Evolutionary conservation across 202 grass and related monocot species (phyloP).

Genomic region (Digitaria exilis): DNA sequence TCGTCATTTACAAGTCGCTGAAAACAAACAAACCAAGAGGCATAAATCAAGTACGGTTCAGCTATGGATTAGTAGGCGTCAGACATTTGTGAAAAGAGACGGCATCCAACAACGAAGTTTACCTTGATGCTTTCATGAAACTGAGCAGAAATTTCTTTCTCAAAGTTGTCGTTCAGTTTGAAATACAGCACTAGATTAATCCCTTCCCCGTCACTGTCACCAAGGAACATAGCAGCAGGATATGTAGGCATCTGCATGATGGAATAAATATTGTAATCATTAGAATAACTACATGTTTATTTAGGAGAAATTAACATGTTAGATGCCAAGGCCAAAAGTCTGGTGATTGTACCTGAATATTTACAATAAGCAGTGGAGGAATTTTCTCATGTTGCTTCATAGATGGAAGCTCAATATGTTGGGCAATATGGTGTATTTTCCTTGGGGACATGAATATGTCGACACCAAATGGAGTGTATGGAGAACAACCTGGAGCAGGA

Average conservation of each 20-base stretch:
- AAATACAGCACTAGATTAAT: constrained; percentile 83
- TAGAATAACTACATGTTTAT: neutral
- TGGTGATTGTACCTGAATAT: constrained; percentile 78
- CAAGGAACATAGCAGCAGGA: constrained; percentile 92
- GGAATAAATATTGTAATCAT: constrained; percentile 27
- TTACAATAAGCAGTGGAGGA: constrained; percentile 80
- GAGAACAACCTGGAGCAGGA: constrained; percentile 56
- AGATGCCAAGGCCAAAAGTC: neutral
- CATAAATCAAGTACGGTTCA: constrained; percentile 14
- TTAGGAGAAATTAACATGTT: neutral
- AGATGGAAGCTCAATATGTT: constrained; percentile 85
- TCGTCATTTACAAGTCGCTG: constrained; percentile 84
- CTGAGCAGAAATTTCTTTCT: constrained; percentile 78
- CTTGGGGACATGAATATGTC: constrained; percentile 80
- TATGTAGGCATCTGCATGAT: constrained; percentile 83
- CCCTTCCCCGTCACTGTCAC: constrained; percentile 87
- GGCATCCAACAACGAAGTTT: neutral
- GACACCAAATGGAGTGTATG: constrained; percentile 84
- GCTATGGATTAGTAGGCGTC: neutral
- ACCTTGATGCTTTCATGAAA: constrained; percentile 94
- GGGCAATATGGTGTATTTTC: constrained; percentile 89
- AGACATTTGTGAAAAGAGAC: constrained; percentile 10
- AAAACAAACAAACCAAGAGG: constrained; percentile 15
- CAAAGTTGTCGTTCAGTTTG: constrained; percentile 82
- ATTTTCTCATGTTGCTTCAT: constrained; percentile 65